Conservation (phyloP, 2,329 filamentous ascomycete species). For the Aciculosporium take region DNA sequence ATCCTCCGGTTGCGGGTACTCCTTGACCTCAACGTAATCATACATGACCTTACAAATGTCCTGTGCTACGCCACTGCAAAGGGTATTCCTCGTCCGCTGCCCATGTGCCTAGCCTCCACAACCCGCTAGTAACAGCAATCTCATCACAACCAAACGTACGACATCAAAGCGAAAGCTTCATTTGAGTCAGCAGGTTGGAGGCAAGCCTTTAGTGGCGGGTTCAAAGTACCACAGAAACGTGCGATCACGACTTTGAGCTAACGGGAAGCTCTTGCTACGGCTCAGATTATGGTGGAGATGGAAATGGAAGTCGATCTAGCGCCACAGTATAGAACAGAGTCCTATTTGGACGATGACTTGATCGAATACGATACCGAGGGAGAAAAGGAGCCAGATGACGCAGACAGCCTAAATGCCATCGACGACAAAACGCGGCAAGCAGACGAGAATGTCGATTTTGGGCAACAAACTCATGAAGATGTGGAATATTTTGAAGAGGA, state of each 20-base stretch:
- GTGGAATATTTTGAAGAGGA: constrained; percentile 6
- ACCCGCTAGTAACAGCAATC: background rate
- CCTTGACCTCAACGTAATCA: background rate
- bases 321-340: constrained; percentile 12
- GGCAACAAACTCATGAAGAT: constrained; percentile 6
- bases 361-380: constrained; percentile 24
- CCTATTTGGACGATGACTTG: constrained; percentile 19
- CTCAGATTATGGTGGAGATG: constrained; percentile 14
- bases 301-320: constrained; percentile 20
- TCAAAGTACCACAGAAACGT: background rate
- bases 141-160: background rate
- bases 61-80: background rate
- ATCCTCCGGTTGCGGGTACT: no score
- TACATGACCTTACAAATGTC: background rate
- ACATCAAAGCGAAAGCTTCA: background rate
- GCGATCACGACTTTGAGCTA: background rate
- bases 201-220: background rate
- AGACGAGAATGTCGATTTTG: constrained; percentile 1
- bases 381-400: background rate
- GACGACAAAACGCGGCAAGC: background rate
- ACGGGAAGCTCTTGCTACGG: background rate
- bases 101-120: background rate
- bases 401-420: background rate
- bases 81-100: background rate
- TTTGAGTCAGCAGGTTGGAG: background rate